Percentiles rank a stretch among this genome's conserved stretches.
Conservation (phyloP, 306 rosid species). For the Herpetospermum pedunculosum region DNA sequence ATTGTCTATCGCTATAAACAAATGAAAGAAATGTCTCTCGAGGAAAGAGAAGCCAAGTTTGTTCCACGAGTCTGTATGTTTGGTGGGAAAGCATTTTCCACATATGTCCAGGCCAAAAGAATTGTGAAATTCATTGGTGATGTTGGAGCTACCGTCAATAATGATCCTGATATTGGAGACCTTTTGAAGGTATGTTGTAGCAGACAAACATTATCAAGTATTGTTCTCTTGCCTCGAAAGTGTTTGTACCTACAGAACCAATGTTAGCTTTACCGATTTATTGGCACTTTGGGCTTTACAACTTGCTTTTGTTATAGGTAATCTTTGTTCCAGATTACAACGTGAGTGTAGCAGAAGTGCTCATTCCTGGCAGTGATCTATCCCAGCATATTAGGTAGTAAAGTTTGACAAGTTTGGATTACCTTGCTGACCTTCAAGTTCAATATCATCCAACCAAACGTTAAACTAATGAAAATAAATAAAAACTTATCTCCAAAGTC, state of each 20-base stretch:
- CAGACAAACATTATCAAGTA: background rate
- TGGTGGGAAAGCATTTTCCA: constrained; percentile 93
- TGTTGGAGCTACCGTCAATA: constrained; percentile 71
- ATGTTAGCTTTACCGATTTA: background rate
- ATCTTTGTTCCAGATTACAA: constrained; percentile 91
- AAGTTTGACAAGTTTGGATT: background rate
- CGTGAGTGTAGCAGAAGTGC: constrained; percentile 88
- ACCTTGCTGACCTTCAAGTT: background rate
- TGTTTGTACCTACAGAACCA: background rate
- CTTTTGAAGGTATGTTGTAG: constrained; percentile 55
- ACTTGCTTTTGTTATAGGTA: constrained; percentile 30
- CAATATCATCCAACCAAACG: background rate
- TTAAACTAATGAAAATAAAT: background rate
- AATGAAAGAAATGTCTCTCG: constrained; percentile 83
- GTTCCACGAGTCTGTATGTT: constrained; percentile 95
- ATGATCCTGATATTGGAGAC: constrained; percentile 87
- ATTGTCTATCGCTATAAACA: constrained; percentile 87
- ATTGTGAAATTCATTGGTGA: constrained; percentile 87
- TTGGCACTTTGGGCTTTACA: background rate
- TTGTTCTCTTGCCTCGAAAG: background rate
- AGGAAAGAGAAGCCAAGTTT: constrained; percentile 47
- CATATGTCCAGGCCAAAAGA: constrained; percentile 90
- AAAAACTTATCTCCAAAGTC: background rate
- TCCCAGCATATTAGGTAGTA: constrained; percentile 88
- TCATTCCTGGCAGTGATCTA: constrained; percentile 89